Evolutionary conservation across 352 stramenopile genomes (phyloP), one percentile per base, ranked within the genome.

Genomic region (Pythium volutum): DNA sequence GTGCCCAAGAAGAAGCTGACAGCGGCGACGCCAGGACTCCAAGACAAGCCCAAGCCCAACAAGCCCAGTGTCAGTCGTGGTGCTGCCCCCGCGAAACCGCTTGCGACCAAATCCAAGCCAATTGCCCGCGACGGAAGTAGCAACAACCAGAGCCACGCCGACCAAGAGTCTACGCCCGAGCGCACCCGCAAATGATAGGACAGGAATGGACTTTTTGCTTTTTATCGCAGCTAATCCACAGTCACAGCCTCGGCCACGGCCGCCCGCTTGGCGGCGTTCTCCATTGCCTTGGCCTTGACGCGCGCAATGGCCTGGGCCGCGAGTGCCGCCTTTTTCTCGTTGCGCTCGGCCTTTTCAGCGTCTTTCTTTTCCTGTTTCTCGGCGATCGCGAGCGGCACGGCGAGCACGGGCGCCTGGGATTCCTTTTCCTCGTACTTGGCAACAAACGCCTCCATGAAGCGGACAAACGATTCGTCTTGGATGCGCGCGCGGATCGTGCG

Each of bases 301-400:
- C 51, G 53, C 16, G 59, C 59, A 36, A 65, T 25, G 6, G 51
- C 47, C 39, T 68, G 52, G 3, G 55, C 59, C 3, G 57, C 66
- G 9, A 57, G 38, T 1, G 52, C 61, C 15, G 66, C 61, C 11
- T 67, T 59, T 56, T 77, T 73, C 20, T 53, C 59, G 22, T 48
- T 51, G 20, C 57, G 61, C 52, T 77, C 73, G 15, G 55, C 45
- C 29, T 76, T 81, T 31, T 85, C 76, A 4, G 62, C 67, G 26
- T 84, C 73, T 26, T 77, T 68, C 55, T 82, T 75, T 41, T 80
- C 75, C 55, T 83, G 79, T 27, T 78, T 79, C 58, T 87, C 76
- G 38, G 66, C 59, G 51, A 89, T 76, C 22, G 81, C 72, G 22
- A 84, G 56, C 20, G 78, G 77, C 25, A 87, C 69, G 23, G 74